Evolutionary conservation across 2,329 filamentous ascomycete species (phyloP), one percentile per base, ranked within the genome.

Genomic region (Rhynchosporium graminicola): DNA sequence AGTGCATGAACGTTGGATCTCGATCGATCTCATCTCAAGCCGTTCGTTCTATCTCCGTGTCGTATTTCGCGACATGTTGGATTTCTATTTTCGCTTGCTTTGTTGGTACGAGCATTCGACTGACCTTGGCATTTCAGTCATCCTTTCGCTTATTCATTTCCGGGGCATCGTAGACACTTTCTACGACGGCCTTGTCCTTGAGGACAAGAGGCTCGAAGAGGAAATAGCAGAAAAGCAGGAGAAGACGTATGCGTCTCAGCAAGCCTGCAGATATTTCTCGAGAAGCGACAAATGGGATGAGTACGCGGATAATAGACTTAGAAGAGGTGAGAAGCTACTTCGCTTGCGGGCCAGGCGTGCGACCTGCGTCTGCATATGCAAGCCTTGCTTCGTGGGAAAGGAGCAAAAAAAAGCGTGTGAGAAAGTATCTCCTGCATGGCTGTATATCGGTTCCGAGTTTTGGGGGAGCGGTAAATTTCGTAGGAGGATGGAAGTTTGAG

Each of bases 391-490:
- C 20, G 20, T 20, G 20, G 20, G 20, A 20, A 20, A 20, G 20
- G 20, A 20, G 20, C n/a, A 20, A 20, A 20, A 20, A 20, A 20
- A 20, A 20, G 20, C 20, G 20, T 20, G 20, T 20, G 20, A 20
- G 20, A 20, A 20, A 20, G 20, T 20, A 20, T 20, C 20, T 20
- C 20, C 20, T 20, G 20, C 20, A 20, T 20, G 20, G 48, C 33
- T 36, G 48, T 31, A 51, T 51, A 31, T 51, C 48, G 48, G 29
- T 51, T 51, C 48, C 48, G 48, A 31, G 36, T 36, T 51, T 51
- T 51, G 48, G 48, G 48, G 36, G n/a, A 31, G 20, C 20, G 20
- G 20, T 20, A 31, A 29, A 6, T 43, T 43, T 43, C 12, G 3
- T 43, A n/a, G 42, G 15, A 4, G 8, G 2, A 3, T 8, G 8